Conservation (phyloP, 352 stramenopile species). For the Pseudoperonospora humuli region DNA sequence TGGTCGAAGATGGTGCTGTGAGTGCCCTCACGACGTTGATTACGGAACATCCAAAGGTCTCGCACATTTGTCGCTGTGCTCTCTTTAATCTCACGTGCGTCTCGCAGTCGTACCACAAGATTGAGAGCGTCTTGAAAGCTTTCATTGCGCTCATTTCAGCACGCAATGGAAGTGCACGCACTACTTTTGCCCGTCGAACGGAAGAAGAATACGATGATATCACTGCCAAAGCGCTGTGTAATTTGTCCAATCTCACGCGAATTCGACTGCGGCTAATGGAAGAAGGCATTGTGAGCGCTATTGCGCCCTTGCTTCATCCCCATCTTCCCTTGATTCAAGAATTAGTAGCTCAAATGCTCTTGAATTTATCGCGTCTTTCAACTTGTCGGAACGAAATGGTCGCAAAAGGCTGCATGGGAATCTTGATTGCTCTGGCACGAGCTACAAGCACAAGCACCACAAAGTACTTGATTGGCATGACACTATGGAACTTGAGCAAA, state of each 20-base stretch:
- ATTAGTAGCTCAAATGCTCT: slow-evolving; percentile 56
- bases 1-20: slow-evolving; percentile 81
- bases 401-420: slow-evolving; percentile 56
- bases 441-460: slow-evolving; percentile 24
- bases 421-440: slow-evolving; percentile 39
- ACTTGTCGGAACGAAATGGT: slow-evolving; percentile 63
- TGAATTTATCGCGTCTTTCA: slow-evolving; percentile 58
- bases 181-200: slow-evolving; percentile 7
- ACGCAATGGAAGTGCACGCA: slow-evolving; percentile 11
- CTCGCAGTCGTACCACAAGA: slow-evolving; percentile 75
- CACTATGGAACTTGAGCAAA: slow-evolving; percentile 70
- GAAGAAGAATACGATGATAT: slow-evolving; percentile 42
- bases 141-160: slow-evolving; percentile 59
- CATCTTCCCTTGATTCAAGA: slow-evolving; percentile 41
- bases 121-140: slow-evolving; percentile 75
- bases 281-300: slow-evolving; percentile 77
- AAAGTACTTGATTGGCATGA: slow-evolving; percentile 47
- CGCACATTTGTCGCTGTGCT: slow-evolving; percentile 56
- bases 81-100: slow-evolving; percentile 89
- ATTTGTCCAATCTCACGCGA: slow-evolving; percentile 82
- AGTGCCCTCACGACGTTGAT: slow-evolving; percentile 76
- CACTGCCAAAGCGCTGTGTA: slow-evolving; percentile 77
- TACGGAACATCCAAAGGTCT: slow-evolving; percentile 58
- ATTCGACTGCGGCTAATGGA: slow-evolving; percentile 80
- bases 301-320: slow-evolving; percentile 52